A percentile compares a stretch with the other conserved stretches of the same genome.
phyloP scores from a whole-genome alignment of 2,329 filamentous ascomycete species.

The Rhinocladiella similis region DNA sequence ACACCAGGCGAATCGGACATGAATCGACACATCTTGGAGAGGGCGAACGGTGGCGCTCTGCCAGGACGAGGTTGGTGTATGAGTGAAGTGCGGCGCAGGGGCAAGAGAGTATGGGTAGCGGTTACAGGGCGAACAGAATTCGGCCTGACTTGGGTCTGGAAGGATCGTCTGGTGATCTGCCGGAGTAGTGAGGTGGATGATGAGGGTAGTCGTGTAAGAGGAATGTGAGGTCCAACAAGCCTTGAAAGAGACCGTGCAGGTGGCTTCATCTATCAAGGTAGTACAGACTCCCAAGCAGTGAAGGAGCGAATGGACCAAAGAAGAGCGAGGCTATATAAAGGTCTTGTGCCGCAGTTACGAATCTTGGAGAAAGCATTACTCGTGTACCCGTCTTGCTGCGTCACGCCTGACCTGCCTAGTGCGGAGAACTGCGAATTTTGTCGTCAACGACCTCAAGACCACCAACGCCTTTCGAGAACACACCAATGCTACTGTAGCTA shows the following conservation, averaged over 20 bases:
- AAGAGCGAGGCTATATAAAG: background rate
- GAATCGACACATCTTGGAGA: conserved; percentile 28
- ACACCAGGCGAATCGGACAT: conserved; percentile 27
- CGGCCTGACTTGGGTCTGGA: conserved; percentile 2
- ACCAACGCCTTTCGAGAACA: too few relatives aligned
- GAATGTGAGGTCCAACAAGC: conserved; percentile 14
- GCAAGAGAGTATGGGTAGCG: background rate
- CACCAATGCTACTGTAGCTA: background rate
- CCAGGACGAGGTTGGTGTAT: background rate
- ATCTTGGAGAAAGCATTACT: background rate
- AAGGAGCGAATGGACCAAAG: conserved; percentile 2
- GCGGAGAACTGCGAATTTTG: background rate
- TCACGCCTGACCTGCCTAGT: background rate
- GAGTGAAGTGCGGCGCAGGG: background rate
- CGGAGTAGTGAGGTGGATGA: background rate
- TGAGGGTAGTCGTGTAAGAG: background rate
- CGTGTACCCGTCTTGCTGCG: background rate
- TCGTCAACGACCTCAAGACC: too few relatives aligned
- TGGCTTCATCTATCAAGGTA: conserved; percentile 22
- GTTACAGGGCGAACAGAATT: background rate
- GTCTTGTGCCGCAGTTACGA: conserved; percentile 6
- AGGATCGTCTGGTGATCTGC: conserved; percentile 6
- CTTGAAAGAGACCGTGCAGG: conserved; percentile 19
- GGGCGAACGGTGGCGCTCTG: background rate
- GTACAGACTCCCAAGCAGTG: background rate